These are phyloP conservation scores for Lagerstroemia speciosa DNA, from an alignment of 345 rosid species.

Conservation along the genomic window DNA sequence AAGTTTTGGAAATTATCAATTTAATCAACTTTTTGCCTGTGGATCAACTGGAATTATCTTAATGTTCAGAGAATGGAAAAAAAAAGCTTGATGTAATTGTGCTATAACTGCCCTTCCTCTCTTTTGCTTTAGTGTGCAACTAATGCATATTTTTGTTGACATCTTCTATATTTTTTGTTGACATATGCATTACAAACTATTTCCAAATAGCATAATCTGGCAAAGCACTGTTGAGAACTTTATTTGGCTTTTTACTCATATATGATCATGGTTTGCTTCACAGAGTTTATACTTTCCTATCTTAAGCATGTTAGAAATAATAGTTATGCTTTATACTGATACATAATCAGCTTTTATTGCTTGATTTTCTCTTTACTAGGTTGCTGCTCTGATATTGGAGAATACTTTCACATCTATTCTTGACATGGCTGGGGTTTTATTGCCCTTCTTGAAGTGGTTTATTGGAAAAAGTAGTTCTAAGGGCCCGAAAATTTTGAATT, in stretches of 20 bases:
- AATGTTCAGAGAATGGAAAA: neutral
- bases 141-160: neutral
- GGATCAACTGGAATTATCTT: neutral
- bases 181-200: neutral
- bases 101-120: neutral
- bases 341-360: neutral
- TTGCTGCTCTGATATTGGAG: conserved; percentile 77
- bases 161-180: neutral
- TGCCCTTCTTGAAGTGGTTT: conserved; percentile 94
- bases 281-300: neutral
- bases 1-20: neutral
- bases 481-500: conserved; percentile 77
- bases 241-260: neutral
- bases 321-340: neutral
- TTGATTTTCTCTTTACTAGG: conserved; percentile 28
- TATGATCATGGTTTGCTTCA: neutral
- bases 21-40: neutral
- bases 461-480: conserved; percentile 77
- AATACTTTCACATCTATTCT: conserved; percentile 96
- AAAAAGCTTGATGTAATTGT: neutral
- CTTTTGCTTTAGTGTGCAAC: neutral
- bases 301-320: neutral
- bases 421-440: conserved; percentile 94
- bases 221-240: neutral
- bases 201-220: neutral